Percentiles rank a stretch among this genome's conserved stretches.
These are phyloP conservation scores for Acrocalymma vagum DNA, from an alignment of 2,329 filamentous ascomycete genomes.

Conservation along the genomic window DNA sequence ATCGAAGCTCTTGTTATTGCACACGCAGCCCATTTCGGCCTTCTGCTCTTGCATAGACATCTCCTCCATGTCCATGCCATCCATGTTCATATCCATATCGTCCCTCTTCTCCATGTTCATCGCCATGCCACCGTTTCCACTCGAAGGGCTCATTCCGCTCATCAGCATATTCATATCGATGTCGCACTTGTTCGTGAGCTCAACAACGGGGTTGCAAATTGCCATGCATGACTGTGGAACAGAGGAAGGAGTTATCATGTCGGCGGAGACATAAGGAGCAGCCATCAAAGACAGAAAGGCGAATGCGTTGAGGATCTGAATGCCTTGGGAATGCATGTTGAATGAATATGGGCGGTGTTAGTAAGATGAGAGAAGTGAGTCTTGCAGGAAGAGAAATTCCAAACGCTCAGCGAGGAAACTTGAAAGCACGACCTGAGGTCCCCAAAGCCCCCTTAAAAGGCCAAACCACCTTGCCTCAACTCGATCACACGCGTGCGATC, in stretches of 20 bases:
- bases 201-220: constrained; percentile 49
- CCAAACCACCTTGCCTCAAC: too few relatives aligned
- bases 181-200: constrained; percentile 47
- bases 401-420: too few relatives aligned
- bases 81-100: constrained; percentile 30
- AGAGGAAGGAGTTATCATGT: constrained; percentile 3
- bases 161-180: constrained; percentile 25
- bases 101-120: too few relatives aligned
- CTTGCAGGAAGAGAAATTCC: too few relatives aligned
- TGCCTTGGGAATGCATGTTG: constrained; percentile 1
- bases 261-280: background rate
- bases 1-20: constrained; percentile 53
- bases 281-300: constrained; percentile 20
- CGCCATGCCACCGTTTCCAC: constrained; percentile 7
- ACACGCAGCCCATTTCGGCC: constrained; percentile 47
- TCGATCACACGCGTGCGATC: too few relatives aligned
- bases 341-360: too few relatives aligned
- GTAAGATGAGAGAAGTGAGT: too few relatives aligned
- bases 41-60: constrained; percentile 19
- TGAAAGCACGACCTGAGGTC: too few relatives aligned
- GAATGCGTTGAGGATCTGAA: constrained; percentile 6
- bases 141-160: constrained; percentile 13
- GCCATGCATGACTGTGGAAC: constrained; percentile 41
- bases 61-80: background rate
- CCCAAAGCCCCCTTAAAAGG: too few relatives aligned